Conservation (phyloP, 2,329 filamentous ascomycete genomes). For the Chaetomiaceae sp. region DNA sequence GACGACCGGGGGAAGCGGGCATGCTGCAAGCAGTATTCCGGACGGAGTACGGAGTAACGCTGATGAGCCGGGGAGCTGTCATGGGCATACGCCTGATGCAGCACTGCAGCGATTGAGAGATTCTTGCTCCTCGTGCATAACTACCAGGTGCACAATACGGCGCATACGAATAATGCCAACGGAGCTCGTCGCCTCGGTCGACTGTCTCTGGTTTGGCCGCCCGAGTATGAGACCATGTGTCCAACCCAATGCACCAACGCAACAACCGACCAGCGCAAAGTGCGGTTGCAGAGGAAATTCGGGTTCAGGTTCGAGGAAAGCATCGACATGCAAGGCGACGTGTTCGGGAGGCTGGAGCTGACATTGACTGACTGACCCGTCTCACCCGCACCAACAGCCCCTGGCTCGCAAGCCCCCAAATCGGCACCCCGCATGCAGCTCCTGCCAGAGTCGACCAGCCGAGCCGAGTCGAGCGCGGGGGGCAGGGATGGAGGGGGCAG, state of each 20-base stretch:
- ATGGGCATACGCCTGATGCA: too few species aligned
- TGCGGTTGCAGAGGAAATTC: not conserved
- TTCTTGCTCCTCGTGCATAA: too few species aligned
- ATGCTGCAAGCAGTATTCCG: too few species aligned
- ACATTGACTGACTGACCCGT: not conserved
- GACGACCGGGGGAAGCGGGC: too few species aligned
- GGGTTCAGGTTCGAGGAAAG: not conserved
- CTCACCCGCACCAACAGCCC: not conserved
- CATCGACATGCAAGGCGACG: slow-evolving; percentile 1
- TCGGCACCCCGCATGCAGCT: slow-evolving; percentile 10
- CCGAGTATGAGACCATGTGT: slow-evolving; percentile 6
- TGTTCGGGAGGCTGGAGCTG: slow-evolving; percentile 1
- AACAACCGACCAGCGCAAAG: not conserved
- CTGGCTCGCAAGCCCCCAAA: not conserved
- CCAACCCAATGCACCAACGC: not conserved
- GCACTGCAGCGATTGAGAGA: too few species aligned
- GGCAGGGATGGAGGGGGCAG: too few species aligned
- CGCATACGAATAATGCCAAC: too few species aligned
- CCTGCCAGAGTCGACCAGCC: not conserved
- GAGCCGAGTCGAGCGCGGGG: not conserved
- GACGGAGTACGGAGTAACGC: too few species aligned
- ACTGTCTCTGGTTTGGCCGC: too few species aligned
- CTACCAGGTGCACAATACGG: too few species aligned
- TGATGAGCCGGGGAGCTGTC: too few species aligned
- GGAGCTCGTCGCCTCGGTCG: too few species aligned